Evolutionary conservation across 2,329 filamentous ascomycete genomes (phyloP), one percentile per base, ranked within the genome.

Genomic region (Fusarium sp.): DNA sequence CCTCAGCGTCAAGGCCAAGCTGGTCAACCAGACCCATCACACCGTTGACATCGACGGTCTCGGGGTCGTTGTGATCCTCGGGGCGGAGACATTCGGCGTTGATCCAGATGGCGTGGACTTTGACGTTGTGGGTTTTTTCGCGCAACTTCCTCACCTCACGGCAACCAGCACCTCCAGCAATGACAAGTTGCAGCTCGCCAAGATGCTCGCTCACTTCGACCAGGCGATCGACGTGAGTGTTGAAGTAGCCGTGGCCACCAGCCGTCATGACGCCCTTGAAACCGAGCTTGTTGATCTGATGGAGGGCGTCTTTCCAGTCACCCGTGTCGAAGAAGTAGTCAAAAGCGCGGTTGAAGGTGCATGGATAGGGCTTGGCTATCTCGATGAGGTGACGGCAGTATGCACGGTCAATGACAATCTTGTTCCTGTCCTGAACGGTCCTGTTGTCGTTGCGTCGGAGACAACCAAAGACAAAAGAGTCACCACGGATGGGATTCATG

Each of bases 391-490:
- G 71, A 3, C 37, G 62, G 75, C 85, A 88, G 52, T 81, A 75
- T n/a, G 78, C 72, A 8, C 75, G 71, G 71, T 90, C 85, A n/a
- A 90, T 69, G 17, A 56, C 70, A 37, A 82, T 54, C 12, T 30
- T 38, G 30, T 58, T 14, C 7, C 62, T 61, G 11, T 65, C 68
- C 14, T 20, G 25, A 8, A 43, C 50, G 1, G 27, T 15, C 12
- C 12, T 58, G 4, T 59, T 73, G 2, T 66, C 52, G 4, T 63
- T 52, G 25, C 69, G 61, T 37, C 63, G 68, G 14, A 90, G 70
- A 3, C 87, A 79, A 6, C 89, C 89, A 72, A 90, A 89, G 9
- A 91, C 88, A 72, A 91, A 90, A 1, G 87, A 88, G 70, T 90
- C 89, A 5, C 87, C 87, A 15, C 82, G 81, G 2, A 75, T 71